These are phyloP conservation scores for Obelidium mucronatum DNA, from an alignment of 192 early-diverging fungal genomes.

Conservation along the genomic window DNA sequence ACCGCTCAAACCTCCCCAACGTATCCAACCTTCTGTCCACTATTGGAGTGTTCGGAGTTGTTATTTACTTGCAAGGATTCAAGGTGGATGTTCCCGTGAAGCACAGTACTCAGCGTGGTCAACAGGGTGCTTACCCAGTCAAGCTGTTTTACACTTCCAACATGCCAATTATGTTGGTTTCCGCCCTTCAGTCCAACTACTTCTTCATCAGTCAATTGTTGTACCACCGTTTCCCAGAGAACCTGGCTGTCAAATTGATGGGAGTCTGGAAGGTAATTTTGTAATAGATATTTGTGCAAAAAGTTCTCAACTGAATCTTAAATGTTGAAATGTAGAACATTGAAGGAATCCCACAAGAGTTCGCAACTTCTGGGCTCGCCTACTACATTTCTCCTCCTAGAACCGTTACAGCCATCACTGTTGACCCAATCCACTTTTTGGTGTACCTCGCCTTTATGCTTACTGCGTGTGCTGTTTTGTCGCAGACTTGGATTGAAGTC, in stretches of 20 bases:
- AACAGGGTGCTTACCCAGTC: conserved; percentile 98
- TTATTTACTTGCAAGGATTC: conserved; percentile 97
- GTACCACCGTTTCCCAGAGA: conserved; percentile 97
- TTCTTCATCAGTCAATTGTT: conserved; percentile 99
- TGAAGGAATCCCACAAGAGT: conserved; percentile 95
- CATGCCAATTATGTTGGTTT: conserved; percentile 99
- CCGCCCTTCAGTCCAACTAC: conserved; percentile 93
- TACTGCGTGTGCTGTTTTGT: conserved; percentile 92
- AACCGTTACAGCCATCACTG: conserved; percentile 78
- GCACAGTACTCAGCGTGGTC: conserved; percentile 93
- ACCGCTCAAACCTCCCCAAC: conserved; percentile 76
- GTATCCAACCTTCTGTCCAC: conserved; percentile 89
- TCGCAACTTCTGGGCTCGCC: conserved; percentile 90
- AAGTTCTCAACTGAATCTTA: too few relatives aligned
- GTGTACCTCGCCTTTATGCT: conserved; percentile 96
- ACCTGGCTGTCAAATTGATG: conserved; percentile 89
- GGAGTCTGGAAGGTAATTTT: conserved; percentile 88
- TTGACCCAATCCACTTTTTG: conserved; percentile 95
- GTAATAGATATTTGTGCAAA: too few relatives aligned
- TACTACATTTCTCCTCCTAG: conserved; percentile 99
- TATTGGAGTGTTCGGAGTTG: conserved; percentile 71
- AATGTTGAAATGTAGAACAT: conserved; percentile 62
- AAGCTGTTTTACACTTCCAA: conserved; percentile 99
- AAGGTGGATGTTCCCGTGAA: conserved; percentile 99
- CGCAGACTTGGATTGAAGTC: conserved; percentile 99